Conservation (phyloP, 768 basidiomycete species). For the Gymnopilus dilepis region DNA sequence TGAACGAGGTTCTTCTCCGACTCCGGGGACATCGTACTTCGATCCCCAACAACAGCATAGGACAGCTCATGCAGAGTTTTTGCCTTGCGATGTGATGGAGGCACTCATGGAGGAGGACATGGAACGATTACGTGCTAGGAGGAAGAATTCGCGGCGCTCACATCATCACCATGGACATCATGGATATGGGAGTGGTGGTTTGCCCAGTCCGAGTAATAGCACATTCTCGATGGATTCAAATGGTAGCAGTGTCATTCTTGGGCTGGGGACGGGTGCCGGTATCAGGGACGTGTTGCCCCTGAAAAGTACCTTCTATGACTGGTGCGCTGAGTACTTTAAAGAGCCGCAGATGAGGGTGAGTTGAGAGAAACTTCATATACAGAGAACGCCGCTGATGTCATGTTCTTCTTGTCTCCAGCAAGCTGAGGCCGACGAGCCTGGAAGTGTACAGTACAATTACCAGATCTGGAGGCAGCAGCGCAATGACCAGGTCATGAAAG, state of each 20-base stretch:
- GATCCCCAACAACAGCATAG: constrained; percentile 33
- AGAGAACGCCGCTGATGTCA: no score
- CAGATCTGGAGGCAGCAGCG: constrained; percentile 94
- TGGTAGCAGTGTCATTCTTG: constrained; percentile 71
- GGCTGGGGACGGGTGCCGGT: constrained; percentile 79
- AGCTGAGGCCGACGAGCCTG: constrained; percentile 95
- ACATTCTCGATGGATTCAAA: constrained; percentile 78
- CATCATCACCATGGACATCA: constrained; percentile 39
- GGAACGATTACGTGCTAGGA: constrained; percentile 82
- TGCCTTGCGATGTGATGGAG: constrained; percentile 83
- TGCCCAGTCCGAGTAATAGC: constrained; percentile 75
- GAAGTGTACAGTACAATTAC: constrained; percentile 91
- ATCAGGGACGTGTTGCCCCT: constrained; percentile 88
- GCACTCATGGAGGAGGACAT: constrained; percentile 94
- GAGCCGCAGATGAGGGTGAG: constrained; percentile 97
- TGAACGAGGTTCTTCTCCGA: constrained; percentile 34
- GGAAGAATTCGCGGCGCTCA: constrained; percentile 40
- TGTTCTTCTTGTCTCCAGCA: constrained; percentile 54
- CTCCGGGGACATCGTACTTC: constrained; percentile 35
- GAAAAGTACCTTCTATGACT: constrained; percentile 92
- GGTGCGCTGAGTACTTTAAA: constrained; percentile 96
- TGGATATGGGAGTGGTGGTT: constrained; percentile 42
- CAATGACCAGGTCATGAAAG: constrained; percentile 78
- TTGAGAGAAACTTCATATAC: not conserved
- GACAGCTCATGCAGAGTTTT: constrained; percentile 52